Evolutionary conservation across 208 protist genomes (phyloP), one percentile per base, ranked within the genome.

Genomic region (Entamoeba moshkovskii): DNA sequence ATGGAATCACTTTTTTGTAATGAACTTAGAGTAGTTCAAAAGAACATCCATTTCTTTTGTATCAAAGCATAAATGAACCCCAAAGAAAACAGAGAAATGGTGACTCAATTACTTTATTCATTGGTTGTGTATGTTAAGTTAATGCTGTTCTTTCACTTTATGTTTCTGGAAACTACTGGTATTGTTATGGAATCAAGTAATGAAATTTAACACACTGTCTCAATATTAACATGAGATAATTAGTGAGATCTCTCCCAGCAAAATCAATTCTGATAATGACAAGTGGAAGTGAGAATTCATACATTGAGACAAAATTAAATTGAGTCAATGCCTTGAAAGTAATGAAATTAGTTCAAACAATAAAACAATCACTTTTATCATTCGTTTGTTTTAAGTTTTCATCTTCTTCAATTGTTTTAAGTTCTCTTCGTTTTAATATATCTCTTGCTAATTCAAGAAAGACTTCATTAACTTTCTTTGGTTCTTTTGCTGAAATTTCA

Each of bases 1-100:
- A 93, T 99, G 98, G 98, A 97, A 99, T 95, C 98, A 99, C 95
- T 98, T 98, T 99, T 99, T 95, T 99, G 98, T 96, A 99, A 99
- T 95, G 98, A 99, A 96, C 97, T 99, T 47, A 97, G 98, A 92
- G 97, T 99, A n/a, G 98, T 97, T 92, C 98, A 98, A n/a, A 97
- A 99, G 95, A 97, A 99, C 93, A 98, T 99, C n/a, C n/a, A n/a
- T n/a, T n/a, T n/a, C 98, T 99, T 92, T 96, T 98, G 16, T 94
- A 97, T 52, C 97, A 98, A 95, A 97, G 97, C 22, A 97, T 97
- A n/a, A 96, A 97, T 66, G 98, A 98, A 95, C n/a, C 97, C 97
- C 92, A 98, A 97, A 95, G 96, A 95, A 91, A 98, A 98, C 95
- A 93, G 97, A 22, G 95, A 96, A 66, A 95, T 93, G 93, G 95